Evolutionary conservation across 2,329 filamentous ascomycete genomes (phyloP).

Genomic region (Aspergillus neotritici): DNA sequence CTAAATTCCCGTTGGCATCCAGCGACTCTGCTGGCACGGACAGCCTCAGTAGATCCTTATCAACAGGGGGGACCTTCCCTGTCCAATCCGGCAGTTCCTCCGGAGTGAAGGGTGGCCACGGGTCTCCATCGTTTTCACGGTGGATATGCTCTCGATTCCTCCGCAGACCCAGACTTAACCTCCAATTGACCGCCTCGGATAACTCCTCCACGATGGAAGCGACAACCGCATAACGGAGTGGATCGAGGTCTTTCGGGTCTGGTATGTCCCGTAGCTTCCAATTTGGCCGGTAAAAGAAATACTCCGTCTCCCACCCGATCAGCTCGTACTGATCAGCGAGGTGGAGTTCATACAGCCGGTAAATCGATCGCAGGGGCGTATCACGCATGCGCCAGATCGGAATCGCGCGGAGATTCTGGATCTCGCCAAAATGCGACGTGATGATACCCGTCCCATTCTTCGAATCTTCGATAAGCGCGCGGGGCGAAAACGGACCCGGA

Average conservation of each 20-base stretch:
- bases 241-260: constrained; percentile 22
- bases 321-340: constrained; percentile 15
- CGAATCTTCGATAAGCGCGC: constrained; percentile 12
- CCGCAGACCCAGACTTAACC: constrained; percentile 21
- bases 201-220: constrained; percentile 22
- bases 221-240: constrained; percentile 24
- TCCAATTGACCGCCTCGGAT: constrained; percentile 22
- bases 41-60: constrained; percentile 10
- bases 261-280: constrained; percentile 20
- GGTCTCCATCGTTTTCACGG: constrained; percentile 18
- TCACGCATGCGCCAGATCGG: constrained; percentile 25
- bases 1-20: constrained; percentile 9
- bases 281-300: constrained; percentile 18
- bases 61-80: constrained; percentile 11
- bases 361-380: constrained; percentile 24
- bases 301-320: constrained; percentile 21
- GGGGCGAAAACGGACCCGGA: constrained; percentile 15
- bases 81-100: constrained; percentile 18
- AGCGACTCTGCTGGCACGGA: constrained; percentile 9
- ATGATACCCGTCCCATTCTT: constrained; percentile 8
- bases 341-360: constrained; percentile 24
- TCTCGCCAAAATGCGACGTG: constrained; percentile 8
- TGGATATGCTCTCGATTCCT: constrained; percentile 20
- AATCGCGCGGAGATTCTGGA: constrained; percentile 22
- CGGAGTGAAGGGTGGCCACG: constrained; percentile 18